Base-by-base conservation (phyloP, 2,329 filamentous ascomycete species). In the Diatrype stigma region DNA sequence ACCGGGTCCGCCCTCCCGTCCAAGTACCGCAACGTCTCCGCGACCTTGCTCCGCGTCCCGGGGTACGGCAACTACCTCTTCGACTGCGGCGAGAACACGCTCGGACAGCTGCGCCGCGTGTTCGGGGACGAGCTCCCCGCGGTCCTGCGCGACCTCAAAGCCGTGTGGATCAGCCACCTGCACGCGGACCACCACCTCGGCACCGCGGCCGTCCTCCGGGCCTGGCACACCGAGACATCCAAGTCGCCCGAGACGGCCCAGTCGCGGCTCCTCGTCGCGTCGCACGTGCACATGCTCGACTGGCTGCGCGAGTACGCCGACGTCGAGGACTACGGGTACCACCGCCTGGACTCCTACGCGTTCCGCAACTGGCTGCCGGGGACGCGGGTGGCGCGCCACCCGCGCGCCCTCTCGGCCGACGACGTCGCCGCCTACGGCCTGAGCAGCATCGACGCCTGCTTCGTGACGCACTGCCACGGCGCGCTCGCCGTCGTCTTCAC, bases 171-270 rank as follows among this genome's bases (percentile, higher is more conserved):
- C 70, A 96, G 90, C 68, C 94, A 99, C 71, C 76, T 96, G 55
- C 94, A 99, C 69, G 94, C 94, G 4, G 94, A 99, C 71, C 94
- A 99, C 70, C 94, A 97, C 65, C 80, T 99, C 19, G 94, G 94
- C 26, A 89, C 85, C 1, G 78, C 82, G n/a, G 81, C 85, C 6
- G 74, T 97, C n/a, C 82, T 97, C 63, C 85, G 82, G 62, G 89
- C 88, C 6, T 96, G 91, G 89, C 84, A 89, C 49, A 78, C 84
- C 42, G 73, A 71, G 55, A 79, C 72, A 38, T 72, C 63, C 6
- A 67, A 61, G 52, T 67, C 55, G 38, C 56, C 56, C 37, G 65
- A 58, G 47, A 61, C 49, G 10, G 69, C 52, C 2, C 77, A 44
- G 22, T 23, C 21, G 5, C 10, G 74, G 44, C 76, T 95, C 8